These are phyloP conservation scores for Metschnikowia borealis DNA, from an alignment of 805 yeast genomes.

Conservation along the genomic window DNA sequence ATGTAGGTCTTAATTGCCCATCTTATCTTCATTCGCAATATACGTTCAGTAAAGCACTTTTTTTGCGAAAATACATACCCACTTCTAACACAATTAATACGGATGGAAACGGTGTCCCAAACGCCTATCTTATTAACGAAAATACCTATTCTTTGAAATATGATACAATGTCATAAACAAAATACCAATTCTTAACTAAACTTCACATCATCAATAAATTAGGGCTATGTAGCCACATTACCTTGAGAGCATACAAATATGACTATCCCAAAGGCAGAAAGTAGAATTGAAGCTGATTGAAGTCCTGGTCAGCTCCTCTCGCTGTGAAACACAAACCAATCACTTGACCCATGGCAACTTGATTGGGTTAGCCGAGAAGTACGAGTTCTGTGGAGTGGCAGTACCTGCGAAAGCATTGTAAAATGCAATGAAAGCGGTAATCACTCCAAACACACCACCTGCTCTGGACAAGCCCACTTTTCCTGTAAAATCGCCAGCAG, in stretches of 20 bases:
- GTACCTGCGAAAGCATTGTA: slow-evolving; percentile 41
- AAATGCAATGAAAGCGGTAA: slow-evolving; percentile 37
- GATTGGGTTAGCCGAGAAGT: slow-evolving; percentile 28
- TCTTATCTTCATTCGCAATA: no score
- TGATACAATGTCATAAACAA: no score
- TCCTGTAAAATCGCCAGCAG: slow-evolving; percentile 32
- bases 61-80: no score
- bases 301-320: background rate
- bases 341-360: slow-evolving; percentile 21
- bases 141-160: no score
- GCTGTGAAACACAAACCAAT: background rate
- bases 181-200: background rate
- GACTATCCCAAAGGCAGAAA: background rate
- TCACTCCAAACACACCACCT: slow-evolving; percentile 42
- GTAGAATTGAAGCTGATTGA: background rate
- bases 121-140: no score
- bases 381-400: slow-evolving; percentile 33
- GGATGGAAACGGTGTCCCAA: no score
- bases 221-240: background rate
- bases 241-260: background rate
- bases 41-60: no score
- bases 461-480: slow-evolving; percentile 28
- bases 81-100: no score
- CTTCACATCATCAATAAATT: background rate
- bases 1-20: no score